These are phyloP conservation scores for Chaetothyriales sp. DNA, from an alignment of 2,329 filamentous ascomycete species.

Conservation along the genomic window DNA sequence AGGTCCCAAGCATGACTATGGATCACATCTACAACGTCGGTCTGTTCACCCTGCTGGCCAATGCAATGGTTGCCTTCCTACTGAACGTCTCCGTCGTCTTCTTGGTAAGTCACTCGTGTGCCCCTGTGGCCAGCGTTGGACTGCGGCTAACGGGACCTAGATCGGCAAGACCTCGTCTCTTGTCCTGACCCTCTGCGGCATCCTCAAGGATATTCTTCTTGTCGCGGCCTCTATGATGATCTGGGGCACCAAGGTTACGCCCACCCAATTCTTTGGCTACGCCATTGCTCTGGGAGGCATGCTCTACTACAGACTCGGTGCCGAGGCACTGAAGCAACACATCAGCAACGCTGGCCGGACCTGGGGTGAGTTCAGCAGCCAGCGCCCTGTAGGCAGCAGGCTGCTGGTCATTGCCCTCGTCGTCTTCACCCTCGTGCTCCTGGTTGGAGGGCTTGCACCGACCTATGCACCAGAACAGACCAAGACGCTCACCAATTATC, in stretches of 20 bases:
- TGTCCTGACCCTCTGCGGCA: constrained; percentile 71
- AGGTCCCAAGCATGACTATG: constrained; percentile 51
- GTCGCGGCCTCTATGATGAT: constrained; percentile 62
- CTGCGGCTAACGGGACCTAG: constrained; percentile 28
- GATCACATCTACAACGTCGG: constrained; percentile 53
- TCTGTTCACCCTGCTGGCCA: constrained; percentile 49
- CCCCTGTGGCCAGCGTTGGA: neutral
- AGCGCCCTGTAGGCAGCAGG: constrained; percentile 64
- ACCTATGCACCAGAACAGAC: constrained; percentile 23
- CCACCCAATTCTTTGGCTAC: constrained; percentile 64
- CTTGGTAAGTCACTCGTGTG: constrained; percentile 42
- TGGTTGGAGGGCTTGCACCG: constrained; percentile 54
- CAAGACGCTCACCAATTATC: constrained; percentile 13
- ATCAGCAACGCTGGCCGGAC: constrained; percentile 54
- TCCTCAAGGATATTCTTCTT: constrained; percentile 76
- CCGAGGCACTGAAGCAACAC: constrained; percentile 69
- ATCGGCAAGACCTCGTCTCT: constrained; percentile 79
- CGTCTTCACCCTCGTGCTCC: constrained; percentile 50
- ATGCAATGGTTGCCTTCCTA: constrained; percentile 64
- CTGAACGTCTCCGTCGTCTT: constrained; percentile 77
- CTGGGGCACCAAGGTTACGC: constrained; percentile 57
- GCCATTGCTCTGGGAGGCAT: constrained; percentile 51
- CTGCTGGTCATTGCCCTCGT: constrained; percentile 52
- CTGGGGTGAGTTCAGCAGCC: constrained; percentile 74
- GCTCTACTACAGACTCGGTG: constrained; percentile 53